Evolutionary conservation across 2,329 filamentous ascomycete species (phyloP).

Genomic region (Sclerotinia sclerotiorum): DNA sequence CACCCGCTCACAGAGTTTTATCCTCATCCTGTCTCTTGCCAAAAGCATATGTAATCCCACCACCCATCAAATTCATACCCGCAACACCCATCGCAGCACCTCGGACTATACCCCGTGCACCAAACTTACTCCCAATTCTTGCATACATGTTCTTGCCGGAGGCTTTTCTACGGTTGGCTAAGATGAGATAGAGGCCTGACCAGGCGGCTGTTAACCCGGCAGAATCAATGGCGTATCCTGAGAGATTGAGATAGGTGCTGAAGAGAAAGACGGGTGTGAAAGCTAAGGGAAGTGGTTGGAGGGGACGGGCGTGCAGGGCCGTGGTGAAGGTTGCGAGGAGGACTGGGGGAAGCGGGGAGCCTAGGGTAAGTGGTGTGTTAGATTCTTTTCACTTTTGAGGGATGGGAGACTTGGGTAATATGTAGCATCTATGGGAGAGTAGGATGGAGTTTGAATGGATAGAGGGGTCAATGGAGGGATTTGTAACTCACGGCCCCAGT

Average conservation of each 20-base stretch:
- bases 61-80: conserved; percentile 50
- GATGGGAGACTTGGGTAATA: neutral
- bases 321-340: conserved; percentile 65
- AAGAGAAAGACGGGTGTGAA: conserved; percentile 67
- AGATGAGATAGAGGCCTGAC: conserved; percentile 63
- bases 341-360: conserved; percentile 63
- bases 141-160: conserved; percentile 29
- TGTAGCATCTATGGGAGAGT: neutral
- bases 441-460: neutral
- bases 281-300: conserved; percentile 64
- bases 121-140: conserved; percentile 50
- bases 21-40: conserved; percentile 42
- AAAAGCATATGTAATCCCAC: conserved; percentile 53
- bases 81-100: conserved; percentile 53
- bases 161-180: conserved; percentile 56
- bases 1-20: conserved; percentile 9
- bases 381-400: neutral
- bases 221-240: conserved; percentile 60
- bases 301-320: conserved; percentile 65
- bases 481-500: conserved; percentile 51
- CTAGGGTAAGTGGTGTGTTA: conserved; percentile 35
- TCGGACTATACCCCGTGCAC: conserved; percentile 51
- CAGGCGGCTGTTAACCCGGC: conserved; percentile 64
- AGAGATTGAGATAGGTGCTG: conserved; percentile 64
- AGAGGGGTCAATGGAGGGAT: conserved; percentile 6